Conservation (phyloP, 2,329 filamentous ascomycete species). For the Hymenoscyphus occultus region DNA sequence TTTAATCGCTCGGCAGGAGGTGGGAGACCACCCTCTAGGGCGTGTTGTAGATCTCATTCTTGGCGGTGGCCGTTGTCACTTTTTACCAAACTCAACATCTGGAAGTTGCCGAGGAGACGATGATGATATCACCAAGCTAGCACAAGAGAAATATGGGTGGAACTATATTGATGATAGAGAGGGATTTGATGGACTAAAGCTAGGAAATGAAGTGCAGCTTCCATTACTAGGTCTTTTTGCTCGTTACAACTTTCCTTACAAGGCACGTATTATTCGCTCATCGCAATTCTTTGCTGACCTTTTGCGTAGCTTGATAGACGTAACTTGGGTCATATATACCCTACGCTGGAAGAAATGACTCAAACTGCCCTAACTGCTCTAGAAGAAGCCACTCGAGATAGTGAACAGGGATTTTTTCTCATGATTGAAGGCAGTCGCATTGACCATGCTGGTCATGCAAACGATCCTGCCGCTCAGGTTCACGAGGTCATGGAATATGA, state of each 20-base stretch:
- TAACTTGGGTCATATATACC: slow-evolving; percentile 75
- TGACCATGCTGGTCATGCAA: slow-evolving; percentile 87
- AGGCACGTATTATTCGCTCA: slow-evolving; percentile 43
- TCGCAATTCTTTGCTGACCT: slow-evolving; percentile 2
- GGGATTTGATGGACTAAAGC: slow-evolving; percentile 71
- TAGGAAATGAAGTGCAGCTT: slow-evolving; percentile 66
- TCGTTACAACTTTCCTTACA: slow-evolving; percentile 78
- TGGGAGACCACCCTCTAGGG: slow-evolving; percentile 83
- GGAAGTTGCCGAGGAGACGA: slow-evolving; percentile 82
- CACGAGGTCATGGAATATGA: slow-evolving; percentile 96
- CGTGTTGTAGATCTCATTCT: slow-evolving; percentile 88
- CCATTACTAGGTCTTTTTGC: slow-evolving; percentile 88
- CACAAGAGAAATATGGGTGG: slow-evolving; percentile 74
- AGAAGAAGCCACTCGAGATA: slow-evolving; percentile 75
- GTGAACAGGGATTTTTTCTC: slow-evolving; percentile 92
- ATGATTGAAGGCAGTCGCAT: slow-evolving; percentile 98
- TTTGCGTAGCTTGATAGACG: slow-evolving; percentile 63
- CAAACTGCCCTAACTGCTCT: slow-evolving; percentile 76
- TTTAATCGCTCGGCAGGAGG: slow-evolving; percentile 86
- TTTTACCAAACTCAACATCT: slow-evolving; percentile 75
- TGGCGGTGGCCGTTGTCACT: slow-evolving; percentile 90
- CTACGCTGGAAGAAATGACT: slow-evolving; percentile 89
- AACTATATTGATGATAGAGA: slow-evolving; percentile 69
- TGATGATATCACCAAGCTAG: slow-evolving; percentile 70
- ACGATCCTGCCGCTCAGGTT: slow-evolving; percentile 80